These are phyloP conservation scores for Omphalotus guepiniiformis DNA, from an alignment of 768 basidiomycete genomes.

Conservation along the genomic window DNA sequence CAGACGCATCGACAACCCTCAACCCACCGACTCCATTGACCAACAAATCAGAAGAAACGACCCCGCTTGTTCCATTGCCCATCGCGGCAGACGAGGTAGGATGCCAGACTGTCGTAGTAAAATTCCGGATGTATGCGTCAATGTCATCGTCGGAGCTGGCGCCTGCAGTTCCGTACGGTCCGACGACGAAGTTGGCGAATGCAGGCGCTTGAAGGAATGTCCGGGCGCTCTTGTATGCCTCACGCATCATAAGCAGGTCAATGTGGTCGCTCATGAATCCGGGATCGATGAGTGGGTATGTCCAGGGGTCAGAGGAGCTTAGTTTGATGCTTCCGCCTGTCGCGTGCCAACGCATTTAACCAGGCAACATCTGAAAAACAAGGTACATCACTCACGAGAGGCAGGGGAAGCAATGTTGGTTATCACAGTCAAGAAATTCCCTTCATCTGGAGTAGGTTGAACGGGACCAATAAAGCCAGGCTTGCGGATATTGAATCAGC, in stretches of 20 bases:
- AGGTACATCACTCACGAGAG: constrained; percentile 8
- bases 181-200: constrained; percentile 25
- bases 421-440: constrained; percentile 13
- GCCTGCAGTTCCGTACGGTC: constrained; percentile 15
- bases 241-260: constrained; percentile 23
- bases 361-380: background rate
- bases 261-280: constrained; percentile 16
- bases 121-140: constrained; percentile 19
- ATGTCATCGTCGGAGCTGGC: constrained; percentile 22
- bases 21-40: constrained; percentile 31
- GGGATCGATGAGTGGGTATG: constrained; percentile 24
- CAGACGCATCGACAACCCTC: constrained; percentile 35
- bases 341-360: background rate
- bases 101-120: constrained; percentile 20
- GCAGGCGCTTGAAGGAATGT: constrained; percentile 22
- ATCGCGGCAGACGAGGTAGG: constrained; percentile 27
- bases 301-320: constrained; percentile 23
- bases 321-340: constrained; percentile 24
- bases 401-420: constrained; percentile 10
- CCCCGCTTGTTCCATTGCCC: constrained; percentile 25
- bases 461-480: constrained; percentile 5
- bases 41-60: constrained; percentile 29
- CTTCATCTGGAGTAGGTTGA: constrained; percentile 2
- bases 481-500: background rate
- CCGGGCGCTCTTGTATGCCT: constrained; percentile 21